A percentile compares a stretch with the other conserved stretches of the same genome.
phyloP scores from a whole-genome alignment of 441 rosid genomes.

The Pelargonium myrrhifolium region DNA sequence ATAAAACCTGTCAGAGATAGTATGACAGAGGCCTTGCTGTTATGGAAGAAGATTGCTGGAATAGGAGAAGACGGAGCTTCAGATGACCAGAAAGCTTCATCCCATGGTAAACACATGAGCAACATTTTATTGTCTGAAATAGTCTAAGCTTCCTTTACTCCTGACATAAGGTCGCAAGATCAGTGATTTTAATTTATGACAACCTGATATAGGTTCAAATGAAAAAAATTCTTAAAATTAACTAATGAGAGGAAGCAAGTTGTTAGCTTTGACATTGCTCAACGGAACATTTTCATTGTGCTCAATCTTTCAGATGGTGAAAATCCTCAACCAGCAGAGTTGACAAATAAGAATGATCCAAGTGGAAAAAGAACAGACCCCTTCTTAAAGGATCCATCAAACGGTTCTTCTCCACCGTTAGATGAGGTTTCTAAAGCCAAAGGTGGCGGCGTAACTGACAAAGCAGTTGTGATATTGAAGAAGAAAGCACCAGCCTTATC shows the following conservation, averaged over 20 bases:
- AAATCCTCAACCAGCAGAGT: constrained; percentile 30
- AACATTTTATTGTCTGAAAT: constrained; percentile 1
- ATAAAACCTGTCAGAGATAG: constrained; percentile 94
- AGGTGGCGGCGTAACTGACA: constrained; percentile 59
- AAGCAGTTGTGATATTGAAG: constrained; percentile 78
- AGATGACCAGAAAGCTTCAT: constrained; percentile 53
- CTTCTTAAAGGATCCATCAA: constrained; percentile 38
- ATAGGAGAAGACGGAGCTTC: constrained; percentile 54
- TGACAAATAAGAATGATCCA: constrained; percentile 35
- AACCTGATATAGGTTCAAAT: not conserved
- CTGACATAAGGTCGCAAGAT: not conserved
- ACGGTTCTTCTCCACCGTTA: constrained; percentile 34
- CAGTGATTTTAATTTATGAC: not conserved
- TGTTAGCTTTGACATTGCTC: too few species aligned
- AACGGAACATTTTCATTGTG: not conserved
- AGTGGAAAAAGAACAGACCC: constrained; percentile 36
- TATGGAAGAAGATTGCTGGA: constrained; percentile 81
- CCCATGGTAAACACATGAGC: constrained; percentile 40
- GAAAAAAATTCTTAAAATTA: not conserved
- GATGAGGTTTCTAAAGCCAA: constrained; percentile 52
- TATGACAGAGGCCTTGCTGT: constrained; percentile 83
- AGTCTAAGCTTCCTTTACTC: not conserved
- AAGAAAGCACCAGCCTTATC: constrained; percentile 73
- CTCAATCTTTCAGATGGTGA: constrained; percentile 32
- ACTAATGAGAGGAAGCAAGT: too few species aligned